Evolutionary conservation across 164 flowering plant species (phyloP).

Genomic region (Hamamelis virginiana): DNA sequence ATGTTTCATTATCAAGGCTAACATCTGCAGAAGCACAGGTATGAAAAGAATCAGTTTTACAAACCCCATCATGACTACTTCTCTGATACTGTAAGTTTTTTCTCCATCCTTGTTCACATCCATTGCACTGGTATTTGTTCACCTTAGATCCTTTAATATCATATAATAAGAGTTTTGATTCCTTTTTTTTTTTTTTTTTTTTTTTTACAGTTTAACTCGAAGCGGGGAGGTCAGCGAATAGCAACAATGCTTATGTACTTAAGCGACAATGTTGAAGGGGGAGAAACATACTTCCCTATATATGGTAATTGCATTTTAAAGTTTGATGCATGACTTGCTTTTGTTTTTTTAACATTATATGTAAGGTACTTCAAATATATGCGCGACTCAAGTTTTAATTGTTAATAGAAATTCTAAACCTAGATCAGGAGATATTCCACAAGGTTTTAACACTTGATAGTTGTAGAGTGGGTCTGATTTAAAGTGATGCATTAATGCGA

Average conservation of each 20-base stretch:
- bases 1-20: conserved; percentile 42
- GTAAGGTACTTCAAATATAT: background rate
- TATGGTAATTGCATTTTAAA: conserved; percentile 45
- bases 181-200: background rate
- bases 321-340: background rate
- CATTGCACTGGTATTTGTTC: background rate
- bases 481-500: no score
- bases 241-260: conserved; percentile 96
- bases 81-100: conserved; percentile 71
- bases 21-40: conserved; percentile 77
- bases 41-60: conserved; percentile 78
- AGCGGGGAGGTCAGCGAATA: conserved; percentile 88
- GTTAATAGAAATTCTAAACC: no score
- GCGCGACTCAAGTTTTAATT: no score
- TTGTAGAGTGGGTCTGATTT: no score
- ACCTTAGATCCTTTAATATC: background rate
- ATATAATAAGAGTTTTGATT: background rate
- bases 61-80: conserved; percentile 92
- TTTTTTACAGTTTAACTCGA: conserved; percentile 68
- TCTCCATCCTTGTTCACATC: conserved; percentile 1
- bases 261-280: conserved; percentile 80
- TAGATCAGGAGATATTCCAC: no score
- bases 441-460: no score
- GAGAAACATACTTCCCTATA: conserved; percentile 92
- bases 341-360: background rate